phyloP scores from a whole-genome alignment of 164 flowering plant species.

The Stephania japonica region DNA sequence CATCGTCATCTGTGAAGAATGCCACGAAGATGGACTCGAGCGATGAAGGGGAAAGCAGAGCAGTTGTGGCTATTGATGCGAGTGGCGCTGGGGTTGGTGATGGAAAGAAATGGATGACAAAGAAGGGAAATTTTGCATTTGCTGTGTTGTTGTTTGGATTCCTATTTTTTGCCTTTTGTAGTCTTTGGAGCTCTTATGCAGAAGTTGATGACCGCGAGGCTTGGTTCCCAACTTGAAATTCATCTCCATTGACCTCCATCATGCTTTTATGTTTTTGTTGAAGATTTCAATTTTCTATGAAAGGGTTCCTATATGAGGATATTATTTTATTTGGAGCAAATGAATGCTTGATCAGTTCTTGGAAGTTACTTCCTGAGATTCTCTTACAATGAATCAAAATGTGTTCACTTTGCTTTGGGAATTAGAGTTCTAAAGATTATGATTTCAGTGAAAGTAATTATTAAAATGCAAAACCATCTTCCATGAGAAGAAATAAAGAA shows the following conservation, averaged over 20 bases:
- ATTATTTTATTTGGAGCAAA: too few relatives aligned
- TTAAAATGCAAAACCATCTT: too few relatives aligned
- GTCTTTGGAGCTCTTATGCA: conserved; percentile 13
- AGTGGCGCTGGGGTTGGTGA: not conserved
- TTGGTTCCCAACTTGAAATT: conserved; percentile 17
- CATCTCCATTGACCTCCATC: not conserved
- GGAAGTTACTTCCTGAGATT: too few relatives aligned
- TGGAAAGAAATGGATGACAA: conserved; percentile 18
- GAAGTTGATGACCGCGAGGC: not conserved
- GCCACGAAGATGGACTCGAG: not conserved
- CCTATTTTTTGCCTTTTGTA: conserved; percentile 6
- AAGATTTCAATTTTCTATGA: not conserved
- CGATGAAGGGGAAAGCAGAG: not conserved
- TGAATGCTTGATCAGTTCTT: too few relatives aligned
- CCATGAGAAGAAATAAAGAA: too few relatives aligned
- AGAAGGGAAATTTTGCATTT: conserved; percentile 19
- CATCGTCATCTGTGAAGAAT: conserved; percentile 2
- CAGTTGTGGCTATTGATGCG: not conserved
- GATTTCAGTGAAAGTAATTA: too few relatives aligned
- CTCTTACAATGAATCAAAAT: too few relatives aligned
- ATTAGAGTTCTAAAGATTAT: too few relatives aligned
- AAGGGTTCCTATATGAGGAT: too few relatives aligned
- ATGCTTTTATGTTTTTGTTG: not conserved
- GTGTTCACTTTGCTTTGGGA: too few relatives aligned
- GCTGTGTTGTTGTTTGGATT: conserved; percentile 14